Conservation (phyloP, 2,329 filamentous ascomycete genomes). For the Paraphoma chrysanthemicola region DNA sequence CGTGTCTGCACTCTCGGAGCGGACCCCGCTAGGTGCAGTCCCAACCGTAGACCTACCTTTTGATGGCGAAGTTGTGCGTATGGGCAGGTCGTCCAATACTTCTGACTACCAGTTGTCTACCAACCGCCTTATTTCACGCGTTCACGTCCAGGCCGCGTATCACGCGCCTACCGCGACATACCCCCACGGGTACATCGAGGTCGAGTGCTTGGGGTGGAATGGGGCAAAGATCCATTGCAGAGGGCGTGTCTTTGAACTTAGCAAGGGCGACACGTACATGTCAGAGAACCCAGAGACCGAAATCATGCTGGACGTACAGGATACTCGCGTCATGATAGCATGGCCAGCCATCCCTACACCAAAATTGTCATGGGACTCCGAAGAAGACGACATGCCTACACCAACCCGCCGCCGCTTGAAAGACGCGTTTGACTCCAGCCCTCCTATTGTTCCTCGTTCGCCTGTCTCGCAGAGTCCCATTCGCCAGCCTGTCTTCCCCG, state of each 20-base stretch:
- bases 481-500: slow-evolving; percentile 52
- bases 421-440: slow-evolving; percentile 63
- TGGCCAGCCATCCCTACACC: slow-evolving; percentile 76
- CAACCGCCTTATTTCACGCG: slow-evolving; percentile 89
- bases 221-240: slow-evolving; percentile 92
- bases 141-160: slow-evolving; percentile 90
- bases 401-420: slow-evolving; percentile 42
- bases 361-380: slow-evolving; percentile 55
- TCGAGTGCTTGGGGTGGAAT: slow-evolving; percentile 95
- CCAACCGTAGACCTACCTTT: slow-evolving; percentile 82
- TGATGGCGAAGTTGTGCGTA: slow-evolving; percentile 80
- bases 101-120: slow-evolving; percentile 94
- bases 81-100: slow-evolving; percentile 94
- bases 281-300: slow-evolving; percentile 87
- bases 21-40: slow-evolving; percentile 81
- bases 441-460: slow-evolving; percentile 71
- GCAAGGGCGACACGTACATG: slow-evolving; percentile 86
- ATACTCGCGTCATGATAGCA: slow-evolving; percentile 84
- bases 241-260: slow-evolving; percentile 82
- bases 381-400: slow-evolving; percentile 64
- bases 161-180: slow-evolving; percentile 71
- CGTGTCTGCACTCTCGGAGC: slow-evolving; percentile 70
- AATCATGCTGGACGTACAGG: slow-evolving; percentile 95
- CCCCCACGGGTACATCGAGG: slow-evolving; percentile 80
- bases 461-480: slow-evolving; percentile 77